Conservation (phyloP, 2,329 filamentous ascomycete genomes). For the Dothistroma septosporum region DNA sequence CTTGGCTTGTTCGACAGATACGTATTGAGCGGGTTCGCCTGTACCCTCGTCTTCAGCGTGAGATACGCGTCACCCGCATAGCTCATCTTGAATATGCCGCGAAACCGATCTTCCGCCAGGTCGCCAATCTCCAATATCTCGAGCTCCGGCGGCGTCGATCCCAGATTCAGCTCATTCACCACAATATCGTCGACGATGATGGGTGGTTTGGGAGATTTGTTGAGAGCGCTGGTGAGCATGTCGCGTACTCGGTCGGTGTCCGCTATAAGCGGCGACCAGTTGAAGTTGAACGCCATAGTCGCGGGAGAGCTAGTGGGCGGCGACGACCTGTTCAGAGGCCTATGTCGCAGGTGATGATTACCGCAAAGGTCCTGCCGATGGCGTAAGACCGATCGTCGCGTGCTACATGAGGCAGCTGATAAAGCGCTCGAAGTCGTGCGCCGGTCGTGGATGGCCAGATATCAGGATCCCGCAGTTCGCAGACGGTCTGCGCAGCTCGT, state of each 20-base stretch:
- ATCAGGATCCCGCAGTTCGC: neutral
- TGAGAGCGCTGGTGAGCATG: conserved; percentile 88
- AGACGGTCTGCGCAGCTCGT: neutral
- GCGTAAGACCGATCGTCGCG: conserved; percentile 26
- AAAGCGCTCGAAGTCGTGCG: conserved; percentile 11
- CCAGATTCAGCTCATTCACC: conserved; percentile 95
- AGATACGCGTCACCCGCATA: conserved; percentile 94
- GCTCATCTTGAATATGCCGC: conserved; percentile 99
- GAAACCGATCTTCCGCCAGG: conserved; percentile 91
- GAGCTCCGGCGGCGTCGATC: conserved; percentile 86
- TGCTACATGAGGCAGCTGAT: conserved; percentile 24
- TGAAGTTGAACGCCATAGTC: conserved; percentile 99
- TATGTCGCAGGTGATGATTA: conserved; percentile 2
- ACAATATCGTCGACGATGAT: conserved; percentile 99
- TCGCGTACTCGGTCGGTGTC: conserved; percentile 90
- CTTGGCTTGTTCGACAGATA: conserved; percentile 86
- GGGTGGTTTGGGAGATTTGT: conserved; percentile 95
- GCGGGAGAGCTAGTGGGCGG: conserved; percentile 3
- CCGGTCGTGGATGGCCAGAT: neutral
- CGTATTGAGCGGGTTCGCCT: conserved; percentile 96
- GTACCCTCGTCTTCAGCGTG: conserved; percentile 91
- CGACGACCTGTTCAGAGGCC: conserved; percentile 13
- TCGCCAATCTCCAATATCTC: conserved; percentile 98
- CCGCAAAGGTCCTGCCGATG: conserved; percentile 15
- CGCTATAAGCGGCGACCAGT: conserved; percentile 98